Conservation (phyloP, 2,329 filamentous ascomycete genomes). For the Dactylellina sp. region DNA sequence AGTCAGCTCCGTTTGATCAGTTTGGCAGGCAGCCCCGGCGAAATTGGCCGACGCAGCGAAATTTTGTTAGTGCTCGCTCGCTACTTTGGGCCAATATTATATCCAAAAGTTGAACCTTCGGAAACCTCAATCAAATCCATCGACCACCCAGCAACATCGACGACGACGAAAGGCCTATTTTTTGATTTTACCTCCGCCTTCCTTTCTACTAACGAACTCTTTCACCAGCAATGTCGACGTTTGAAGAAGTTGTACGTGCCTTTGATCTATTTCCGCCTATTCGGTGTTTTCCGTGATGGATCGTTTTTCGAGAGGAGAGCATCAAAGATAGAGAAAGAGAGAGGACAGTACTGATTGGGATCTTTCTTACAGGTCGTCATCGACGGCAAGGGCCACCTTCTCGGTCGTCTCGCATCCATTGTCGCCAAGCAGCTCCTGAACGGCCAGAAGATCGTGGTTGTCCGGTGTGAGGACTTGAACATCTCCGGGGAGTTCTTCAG, state of each 20-base stretch:
- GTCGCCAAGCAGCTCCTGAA: conserved; percentile 99
- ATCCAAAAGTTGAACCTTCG: not conserved
- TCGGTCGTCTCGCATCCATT: conserved; percentile 97
- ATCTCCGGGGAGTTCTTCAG: conserved; percentile 99
- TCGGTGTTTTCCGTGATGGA: too few species aligned
- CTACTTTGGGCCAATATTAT: conserved; percentile 9
- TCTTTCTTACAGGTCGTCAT: conserved; percentile 81
- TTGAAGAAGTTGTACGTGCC: conserved; percentile 55
- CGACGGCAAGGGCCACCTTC: conserved; percentile 99
- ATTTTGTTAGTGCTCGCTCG: conserved; percentile 5
- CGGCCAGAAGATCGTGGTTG: conserved; percentile 99
- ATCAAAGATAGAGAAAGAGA: not conserved
- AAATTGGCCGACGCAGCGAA: not conserved
- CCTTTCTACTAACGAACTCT: conserved; percentile 25
- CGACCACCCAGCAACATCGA: not conserved
- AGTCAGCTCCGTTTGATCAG: too few species aligned
- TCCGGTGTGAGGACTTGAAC: conserved; percentile 99
- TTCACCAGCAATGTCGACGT: conserved; percentile 48
- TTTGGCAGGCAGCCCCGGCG: not conserved
- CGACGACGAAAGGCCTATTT: conserved; percentile 16
- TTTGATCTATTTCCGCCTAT: conserved; percentile 1
- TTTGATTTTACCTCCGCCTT: too few species aligned
- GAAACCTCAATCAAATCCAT: conserved; percentile 8
- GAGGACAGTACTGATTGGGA: conserved; percentile 27
- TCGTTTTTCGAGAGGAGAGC: too few species aligned